These are phyloP conservation scores for Talaromyces amestolkiae DNA, from an alignment of 2,329 filamentous ascomycete genomes.

Conservation along the genomic window DNA sequence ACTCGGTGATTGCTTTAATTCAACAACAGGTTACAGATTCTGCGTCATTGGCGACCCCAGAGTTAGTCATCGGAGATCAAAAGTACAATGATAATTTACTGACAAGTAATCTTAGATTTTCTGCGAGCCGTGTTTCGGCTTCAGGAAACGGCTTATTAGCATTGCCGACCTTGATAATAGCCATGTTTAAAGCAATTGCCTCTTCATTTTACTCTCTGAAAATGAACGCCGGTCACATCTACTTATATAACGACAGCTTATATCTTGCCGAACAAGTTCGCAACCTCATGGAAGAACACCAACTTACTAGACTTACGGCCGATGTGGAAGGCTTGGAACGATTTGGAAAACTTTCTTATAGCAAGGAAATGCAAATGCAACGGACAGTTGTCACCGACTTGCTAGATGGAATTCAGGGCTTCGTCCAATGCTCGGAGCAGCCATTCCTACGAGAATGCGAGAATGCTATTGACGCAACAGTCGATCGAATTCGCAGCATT, in stretches of 20 bases:
- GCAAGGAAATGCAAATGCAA: conserved; percentile 64
- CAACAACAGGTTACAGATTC: conserved; percentile 43
- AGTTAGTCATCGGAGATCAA: conserved; percentile 29
- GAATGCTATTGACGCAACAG: conserved; percentile 56
- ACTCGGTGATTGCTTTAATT: conserved; percentile 59
- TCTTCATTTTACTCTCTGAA: conserved; percentile 46
- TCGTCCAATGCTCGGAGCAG: conserved; percentile 57
- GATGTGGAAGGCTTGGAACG: conserved; percentile 57
- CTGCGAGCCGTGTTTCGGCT: conserved; percentile 38
- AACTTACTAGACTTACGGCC: conserved; percentile 49
- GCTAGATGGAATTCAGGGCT: conserved; percentile 62
- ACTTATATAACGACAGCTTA: conserved; percentile 63
- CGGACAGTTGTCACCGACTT: conserved; percentile 61
- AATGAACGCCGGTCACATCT: conserved; percentile 56
- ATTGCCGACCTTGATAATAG: conserved; percentile 48
- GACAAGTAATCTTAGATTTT: conserved; percentile 28
- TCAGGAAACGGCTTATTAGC: conserved; percentile 45
- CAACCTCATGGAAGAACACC: conserved; percentile 47
- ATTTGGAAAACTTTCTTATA: conserved; percentile 61
- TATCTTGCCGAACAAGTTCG: conserved; percentile 57
- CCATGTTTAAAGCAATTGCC: conserved; percentile 52
- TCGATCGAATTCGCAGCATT: conserved; percentile 57
- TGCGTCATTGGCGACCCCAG: conserved; percentile 35
- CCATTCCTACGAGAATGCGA: conserved; percentile 62
- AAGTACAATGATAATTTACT: conserved; percentile 17